Base-by-base conservation (phyloP, 1,284 basidiomycete genomes). In the Ustilago vetiveriae region DNA sequence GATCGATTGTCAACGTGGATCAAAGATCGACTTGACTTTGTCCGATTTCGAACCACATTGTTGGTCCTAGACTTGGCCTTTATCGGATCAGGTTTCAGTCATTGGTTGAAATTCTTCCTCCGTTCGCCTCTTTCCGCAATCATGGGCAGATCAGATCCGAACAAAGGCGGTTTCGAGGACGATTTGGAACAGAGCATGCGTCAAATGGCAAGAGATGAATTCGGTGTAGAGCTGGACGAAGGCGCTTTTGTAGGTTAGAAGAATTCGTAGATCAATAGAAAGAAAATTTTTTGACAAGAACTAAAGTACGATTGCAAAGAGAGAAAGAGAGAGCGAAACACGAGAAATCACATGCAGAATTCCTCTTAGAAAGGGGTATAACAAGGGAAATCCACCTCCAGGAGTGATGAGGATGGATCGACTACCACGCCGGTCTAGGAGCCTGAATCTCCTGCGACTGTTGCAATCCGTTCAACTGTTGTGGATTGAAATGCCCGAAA, bases 221-320 rank as follows among this genome's bases (percentile, higher is more conserved):
- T 76, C 32, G 76, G 76, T 6, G 73, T 78, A 1, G 75, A 78
- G 24, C 48, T 78, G 9, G 74, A 76, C 37, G 66, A 76, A 38
- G 64, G 62, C 11, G 74, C 74, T 13, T 76, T 76, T 32, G 46
- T 67, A n/a, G 72, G 72, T 13, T 74, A n/a, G 40, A 49, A 10
- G 16, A 1, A 2, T 3, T 3, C 35, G 35, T 7, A 21, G 9
- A 21, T 9, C n/a, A 6, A 21, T 22, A 35, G 32, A 9, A 10
- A 35, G 32, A 35, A 4, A 23, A 39, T 10, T 32, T 35, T 9
- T n/a, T n/a, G n/a, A n/a, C n/a, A n/a, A n/a, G n/a, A n/a, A n/a
- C n/a, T n/a, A n/a, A n/a, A n/a, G n/a, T n/a, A n/a, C n/a, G n/a
- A n/a, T n/a, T n/a, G n/a, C n/a, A n/a, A n/a, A n/a, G n/a, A n/a